Evolutionary conservation across 176 grass and related monocot genomes (phyloP).

Genomic region (Triticum urartu): DNA sequence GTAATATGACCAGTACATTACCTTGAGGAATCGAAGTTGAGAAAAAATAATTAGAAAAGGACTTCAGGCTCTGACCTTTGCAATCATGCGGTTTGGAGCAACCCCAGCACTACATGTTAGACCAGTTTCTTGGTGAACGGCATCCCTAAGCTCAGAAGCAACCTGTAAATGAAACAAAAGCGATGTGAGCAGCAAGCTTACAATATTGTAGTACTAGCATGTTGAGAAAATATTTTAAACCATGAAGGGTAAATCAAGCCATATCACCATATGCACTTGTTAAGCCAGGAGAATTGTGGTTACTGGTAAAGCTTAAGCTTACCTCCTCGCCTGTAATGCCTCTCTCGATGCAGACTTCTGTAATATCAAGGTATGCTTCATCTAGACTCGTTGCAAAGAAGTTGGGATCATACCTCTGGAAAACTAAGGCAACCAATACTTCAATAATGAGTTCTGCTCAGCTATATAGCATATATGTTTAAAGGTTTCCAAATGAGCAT

Average conservation of each 20-base stretch:
- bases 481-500: conserved; percentile 11
- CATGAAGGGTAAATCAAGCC: not conserved
- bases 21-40: not conserved
- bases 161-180: conserved; percentile 51
- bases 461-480: conserved; percentile 4
- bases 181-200: conserved; percentile 18
- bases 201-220: conserved; percentile 2
- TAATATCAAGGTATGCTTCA: conserved; percentile 88
- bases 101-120: conserved; percentile 92
- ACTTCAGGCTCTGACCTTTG: conserved; percentile 55
- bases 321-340: conserved; percentile 71
- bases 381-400: conserved; percentile 89
- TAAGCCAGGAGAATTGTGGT: not conserved
- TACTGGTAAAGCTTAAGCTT: conserved; percentile 25
- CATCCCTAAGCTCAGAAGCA: conserved; percentile 76
- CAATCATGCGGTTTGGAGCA: conserved; percentile 90
- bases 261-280: not conserved
- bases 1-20: not conserved
- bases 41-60: not conserved
- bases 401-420: conserved; percentile 74
- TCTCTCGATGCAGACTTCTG: conserved; percentile 60
- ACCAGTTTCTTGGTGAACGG: conserved; percentile 82
- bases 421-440: conserved; percentile 55
- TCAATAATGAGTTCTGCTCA: conserved; percentile 14
- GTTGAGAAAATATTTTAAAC: not conserved